Evolutionary conservation across 169 alveolate species (phyloP), one percentile per base, ranked within the genome.

Genomic region (Plasmodium reichenowi): DNA sequence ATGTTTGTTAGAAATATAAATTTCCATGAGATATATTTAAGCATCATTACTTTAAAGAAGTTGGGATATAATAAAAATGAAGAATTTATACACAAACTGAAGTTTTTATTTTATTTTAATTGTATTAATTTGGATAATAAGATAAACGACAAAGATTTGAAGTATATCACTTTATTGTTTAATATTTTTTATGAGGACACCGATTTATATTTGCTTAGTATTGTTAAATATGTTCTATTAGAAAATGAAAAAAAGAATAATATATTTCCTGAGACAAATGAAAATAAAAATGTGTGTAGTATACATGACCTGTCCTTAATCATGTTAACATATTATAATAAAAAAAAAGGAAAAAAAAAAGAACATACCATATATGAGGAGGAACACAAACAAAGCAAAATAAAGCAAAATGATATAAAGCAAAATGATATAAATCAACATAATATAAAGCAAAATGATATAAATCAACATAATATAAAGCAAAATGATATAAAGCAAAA

Each of bases 31-130:
- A 74, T 83, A 70, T 83, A 83, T 72, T 52, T 83, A 50, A 67
- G 45, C 17, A 15, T 83, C 6, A 83, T 20, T 72, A 29, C 59
- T 6, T 13, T 83, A 50, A 83, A 83, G 20, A 60, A 60, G 10
- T 29, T 47, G 38, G 59, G 70, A 17, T 48, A 67, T 48, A 20
- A 38, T 38, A 38, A 32, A 7, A 56, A 68, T 48, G 70, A 58
- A 29, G 50, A 45, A 8, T 54, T 83, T 63, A 12, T 68, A 83
- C 68, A 83, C 50, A 83, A 68, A 24, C 54, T 83, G 29, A 83
- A 83, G 20, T 58, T 68, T 68, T 24, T 83, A 50, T 83, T 56
- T 58, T 83, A 83, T 68, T 83, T 83, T 83, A 83, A 83, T 50
- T 56, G 73, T 29, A 83, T 83, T 54, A 29, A 52, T 29, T 2